Evolutionary conservation across 495 filamentous ascomycete genomes (phyloP), one percentile per base, ranked within the genome.

Genomic region (Xylaria grammica): DNA sequence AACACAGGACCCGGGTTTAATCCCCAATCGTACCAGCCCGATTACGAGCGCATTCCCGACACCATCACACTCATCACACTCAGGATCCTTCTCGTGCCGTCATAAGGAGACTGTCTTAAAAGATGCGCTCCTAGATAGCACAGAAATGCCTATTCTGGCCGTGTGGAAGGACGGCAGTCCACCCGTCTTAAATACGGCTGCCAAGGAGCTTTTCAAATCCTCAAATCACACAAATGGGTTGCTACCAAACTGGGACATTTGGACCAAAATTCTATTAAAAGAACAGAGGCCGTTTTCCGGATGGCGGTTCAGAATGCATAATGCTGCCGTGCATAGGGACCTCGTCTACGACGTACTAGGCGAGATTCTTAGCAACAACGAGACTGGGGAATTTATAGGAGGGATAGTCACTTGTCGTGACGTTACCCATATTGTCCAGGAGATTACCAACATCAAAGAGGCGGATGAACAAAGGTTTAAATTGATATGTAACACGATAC

Each of bases 131-230:
- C 75, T 91, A 6, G 87, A 91, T 66, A 84, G 83, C 40, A 88
- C 88, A 51, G 82, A 86, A 56, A 84, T 88, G 48, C 88, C 89
- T 9, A 85, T 90, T 19, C 78, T 91, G 26, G 86, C 87, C 15
- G 86, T 91, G 85, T 91, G 88, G 89, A 84, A 86, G 65, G 90
- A 92, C 66, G 84, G 84, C 40, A 87, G 84, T 51, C 80, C 91
- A 27, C 85, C 82, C 3, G 80, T 90, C 50, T 82, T 86, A 15
- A 92, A 92, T 65, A 81, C 77, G 68, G 88, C 88, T 26, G 81
- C 85, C 4, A 77, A 84, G 26, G 71, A 79, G 10, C 76, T 91
- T 4, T 80, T 86, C 61, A 70, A 75, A 34, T 67, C 71, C 24
- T 77, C 75, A 30, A 71, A 72, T 19, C 80, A 81, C 42, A 69